phyloP scores from a whole-genome alignment of 352 stramenopile genomes.

The Globisporangium takayamanum region DNA sequence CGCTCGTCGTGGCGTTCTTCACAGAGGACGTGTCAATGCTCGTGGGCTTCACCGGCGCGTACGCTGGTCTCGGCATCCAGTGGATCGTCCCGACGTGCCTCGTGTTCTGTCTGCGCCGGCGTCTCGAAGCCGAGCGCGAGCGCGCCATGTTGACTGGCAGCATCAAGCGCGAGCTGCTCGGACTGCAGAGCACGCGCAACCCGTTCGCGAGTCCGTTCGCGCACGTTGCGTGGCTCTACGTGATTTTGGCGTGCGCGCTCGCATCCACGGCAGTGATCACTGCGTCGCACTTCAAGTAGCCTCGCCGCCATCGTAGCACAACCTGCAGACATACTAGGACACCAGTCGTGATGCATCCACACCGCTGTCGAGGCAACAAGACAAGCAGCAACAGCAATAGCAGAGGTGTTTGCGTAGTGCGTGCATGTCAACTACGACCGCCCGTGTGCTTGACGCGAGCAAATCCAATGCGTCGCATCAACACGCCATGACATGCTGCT shows the following conservation, averaged over 20 bases:
- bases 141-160: neutral
- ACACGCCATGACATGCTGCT: too few relatives aligned
- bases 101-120: constrained; percentile 62
- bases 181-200: constrained; percentile 30
- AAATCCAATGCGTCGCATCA: too few relatives aligned
- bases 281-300: constrained; percentile 34
- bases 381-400: too few relatives aligned
- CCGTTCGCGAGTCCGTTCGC: constrained; percentile 74
- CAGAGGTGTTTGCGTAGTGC: too few relatives aligned
- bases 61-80: constrained; percentile 83
- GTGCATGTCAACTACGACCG: too few relatives aligned
- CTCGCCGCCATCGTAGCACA: neutral
- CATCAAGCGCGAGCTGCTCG: neutral
- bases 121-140: constrained; percentile 29
- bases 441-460: too few relatives aligned
- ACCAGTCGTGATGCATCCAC: too few relatives aligned
- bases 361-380: too few relatives aligned
- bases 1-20: constrained; percentile 79
- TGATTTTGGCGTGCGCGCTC: constrained; percentile 54
- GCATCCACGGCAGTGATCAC: constrained; percentile 70
- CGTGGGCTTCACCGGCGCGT: constrained; percentile 80
- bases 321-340: neutral
- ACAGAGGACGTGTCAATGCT: constrained; percentile 88
- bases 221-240: constrained; percentile 56
- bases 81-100: constrained; percentile 80